Evolutionary conservation across 1,284 basidiomycete genomes (phyloP), one percentile per base, ranked within the genome.

Genomic region (Leccinum pachyderme): DNA sequence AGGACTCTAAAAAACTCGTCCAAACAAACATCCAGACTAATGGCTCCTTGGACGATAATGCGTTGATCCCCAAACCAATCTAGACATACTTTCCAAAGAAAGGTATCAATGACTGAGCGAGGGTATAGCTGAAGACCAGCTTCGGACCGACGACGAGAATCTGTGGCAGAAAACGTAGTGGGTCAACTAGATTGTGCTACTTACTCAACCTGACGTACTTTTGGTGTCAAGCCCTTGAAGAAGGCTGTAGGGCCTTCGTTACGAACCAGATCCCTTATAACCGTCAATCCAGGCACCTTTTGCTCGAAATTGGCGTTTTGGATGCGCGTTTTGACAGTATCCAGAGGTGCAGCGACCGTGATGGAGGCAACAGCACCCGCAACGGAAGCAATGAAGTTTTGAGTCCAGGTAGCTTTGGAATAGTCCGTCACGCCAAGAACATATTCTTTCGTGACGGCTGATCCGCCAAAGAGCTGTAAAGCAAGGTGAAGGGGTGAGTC

Each of bases 241-340:
- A 98, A 91, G n/a, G 93, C 93, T 0, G 74, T 69, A 7, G 79
- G 53, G 33, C 96, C 96, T 75, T 99, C 96, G 59, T 93, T 84
- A 73, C 84, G 87, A 70, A 98, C 72, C 65, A 99, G 81, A 45
- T 98, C 96, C 70, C 83, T 86, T 61, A 98, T 78, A 53, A 98
- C 91, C 1, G 86, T 86, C 51, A 89, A 66, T n/a, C 97, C 96
- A 37, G 86, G 82, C n/a, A 89, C 91, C 70, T 95, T 93, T 54
- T 80, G 82, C 76, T 96, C 93, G 70, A 99, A 99, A 81, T 98
- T 97, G 61, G 95, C 94, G 73, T 98, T 98, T 73, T 98, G 96
- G 61, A 98, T 97, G 47, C 95, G 89, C 27, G 94, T 96, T 80
- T 99, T 99, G 76, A 99, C 87, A 43, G 91, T 91, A 67, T 99